Evolutionary conservation across 2,329 filamentous ascomycete species (phyloP), one percentile per base, ranked within the genome.

Genomic region (Epichloe amarillans): DNA sequence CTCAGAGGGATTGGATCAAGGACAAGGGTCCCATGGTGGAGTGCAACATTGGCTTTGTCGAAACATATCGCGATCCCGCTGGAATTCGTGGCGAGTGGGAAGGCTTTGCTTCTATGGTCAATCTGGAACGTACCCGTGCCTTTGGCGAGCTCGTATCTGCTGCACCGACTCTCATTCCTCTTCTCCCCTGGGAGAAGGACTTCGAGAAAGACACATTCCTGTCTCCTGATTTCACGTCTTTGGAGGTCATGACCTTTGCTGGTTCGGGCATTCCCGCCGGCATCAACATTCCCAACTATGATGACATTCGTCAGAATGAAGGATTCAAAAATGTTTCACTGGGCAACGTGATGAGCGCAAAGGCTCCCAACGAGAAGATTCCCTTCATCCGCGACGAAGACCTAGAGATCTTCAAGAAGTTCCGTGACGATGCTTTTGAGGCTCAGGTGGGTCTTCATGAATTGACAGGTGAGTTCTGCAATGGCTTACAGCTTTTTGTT

Each of bases 201-300:
- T 98, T 97, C 57, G 93, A 98, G 65, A 97, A 97, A 69, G 90
- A 96, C 72, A 89, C 86, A 62, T 98, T 98, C 68, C 70, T 95
- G 37, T 91, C 88, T 49, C 93, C 93, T 0, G 93, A 98, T 65
- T 98, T 98, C 63, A 97, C 93, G 0, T 93, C 86, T 10, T 75
- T 97, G 2, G 93, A 98, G 66, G 89, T 96, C 3, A 69, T 96
- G 54, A 88, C 85, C 1, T 96, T 96, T 59, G 68, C 66, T 51
- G 68, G 73, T 48, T 82, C 74, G 53, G 83, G 79, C 51, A 86
- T 84, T 50, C 81, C 81, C 10, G 80, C 80, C 23, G 82, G 82
- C 26, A 83, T 83, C 61, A 83, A 84, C 58, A 82, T 83, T 53
- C 79, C 77, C 50, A 84, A 84, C 66, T 86, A 86, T 59, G 84